Evolutionary conservation across 139 green algal genomes (phyloP), one percentile per base, ranked within the genome.

Genomic region (Chlorella ohadii): DNA sequence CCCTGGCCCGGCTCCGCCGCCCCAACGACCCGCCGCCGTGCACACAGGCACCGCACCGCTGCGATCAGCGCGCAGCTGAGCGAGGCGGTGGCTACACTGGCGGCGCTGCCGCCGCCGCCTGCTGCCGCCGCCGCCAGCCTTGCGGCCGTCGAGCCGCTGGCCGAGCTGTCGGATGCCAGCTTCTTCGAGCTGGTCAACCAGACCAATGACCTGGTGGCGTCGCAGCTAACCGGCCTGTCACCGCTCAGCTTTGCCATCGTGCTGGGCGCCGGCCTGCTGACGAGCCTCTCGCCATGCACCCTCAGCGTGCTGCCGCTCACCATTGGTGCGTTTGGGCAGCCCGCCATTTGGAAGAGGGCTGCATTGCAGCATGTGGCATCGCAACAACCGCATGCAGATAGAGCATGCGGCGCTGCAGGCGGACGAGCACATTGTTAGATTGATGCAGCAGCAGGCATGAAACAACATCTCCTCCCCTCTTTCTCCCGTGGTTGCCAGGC

Each of bases 271-370:
- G 97, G 97, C 13, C 88, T 99, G 71, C 61, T 95, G 5, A 99
- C 97, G 33, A 97, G 92, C 86, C 82, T 99, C 20, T 99, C 96
- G 4, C 97, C 97, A 2, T 99, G 95, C 87, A 98, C 94, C 0
- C 86, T 98, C 7, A 95, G 88, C 27, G 93, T 98, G 61, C 88
- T 98, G 78, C 96, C 96, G 0, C 87, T 98, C 20, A 98, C 95
- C 0, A 97, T 98, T 47, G 96, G 96, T 59, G 51, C 51, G 51
- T 59, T 11, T 11, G n/a, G n/a, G n/a, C n/a, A n/a, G n/a, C n/a
- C n/a, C n/a, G n/a, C n/a, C n/a, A n/a, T n/a, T n/a, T n/a, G n/a
- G n/a, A n/a, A n/a, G n/a, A n/a, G n/a, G n/a, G n/a, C n/a, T n/a
- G n/a, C n/a, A n/a, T n/a, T n/a, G n/a, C n/a, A n/a, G n/a, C n/a